Evolutionary conservation across 352 stramenopile species (phyloP).

Genomic region (Pilasporangium apinafurcum): DNA sequence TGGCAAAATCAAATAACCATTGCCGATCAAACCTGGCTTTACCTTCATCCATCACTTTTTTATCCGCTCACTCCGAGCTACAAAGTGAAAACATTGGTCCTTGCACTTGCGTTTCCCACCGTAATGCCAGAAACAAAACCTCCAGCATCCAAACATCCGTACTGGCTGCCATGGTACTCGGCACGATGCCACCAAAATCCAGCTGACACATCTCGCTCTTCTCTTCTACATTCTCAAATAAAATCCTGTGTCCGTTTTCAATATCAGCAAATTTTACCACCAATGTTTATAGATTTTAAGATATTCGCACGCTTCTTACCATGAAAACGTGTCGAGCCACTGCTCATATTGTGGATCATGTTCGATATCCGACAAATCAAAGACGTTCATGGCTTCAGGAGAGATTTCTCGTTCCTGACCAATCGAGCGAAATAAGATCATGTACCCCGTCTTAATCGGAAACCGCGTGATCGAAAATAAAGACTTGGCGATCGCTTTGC

Average conservation of each 20-base stretch:
- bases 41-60: too few relatives aligned
- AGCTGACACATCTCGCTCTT: slow-evolving; percentile 23
- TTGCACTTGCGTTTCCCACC: slow-evolving; percentile 50
- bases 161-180: slow-evolving; percentile 28
- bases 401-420: slow-evolving; percentile 9
- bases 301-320: not conserved
- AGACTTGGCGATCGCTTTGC: slow-evolving; percentile 19
- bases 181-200: slow-evolving; percentile 40
- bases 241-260: slow-evolving; percentile 18
- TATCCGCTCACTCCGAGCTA: too few relatives aligned
- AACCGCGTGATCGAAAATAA: slow-evolving; percentile 39
- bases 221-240: slow-evolving; percentile 30
- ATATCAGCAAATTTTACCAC: not conserved
- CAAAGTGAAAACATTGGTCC: slow-evolving; percentile 33
- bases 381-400: not conserved
- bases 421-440: slow-evolving; percentile 41
- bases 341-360: not conserved
- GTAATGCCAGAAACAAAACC: slow-evolving; percentile 49
- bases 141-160: slow-evolving; percentile 60
- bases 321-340: not conserved
- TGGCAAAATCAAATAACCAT: too few relatives aligned
- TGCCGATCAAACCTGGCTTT: too few relatives aligned
- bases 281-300: too few relatives aligned
- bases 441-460: slow-evolving; percentile 18
- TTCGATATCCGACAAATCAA: too few relatives aligned